A percentile compares a stretch with the other conserved stretches of the same genome.
Evolutionary conservation across 2,329 filamentous ascomycete genomes (phyloP).

Genomic region (Colletotrichum truncatum): DNA sequence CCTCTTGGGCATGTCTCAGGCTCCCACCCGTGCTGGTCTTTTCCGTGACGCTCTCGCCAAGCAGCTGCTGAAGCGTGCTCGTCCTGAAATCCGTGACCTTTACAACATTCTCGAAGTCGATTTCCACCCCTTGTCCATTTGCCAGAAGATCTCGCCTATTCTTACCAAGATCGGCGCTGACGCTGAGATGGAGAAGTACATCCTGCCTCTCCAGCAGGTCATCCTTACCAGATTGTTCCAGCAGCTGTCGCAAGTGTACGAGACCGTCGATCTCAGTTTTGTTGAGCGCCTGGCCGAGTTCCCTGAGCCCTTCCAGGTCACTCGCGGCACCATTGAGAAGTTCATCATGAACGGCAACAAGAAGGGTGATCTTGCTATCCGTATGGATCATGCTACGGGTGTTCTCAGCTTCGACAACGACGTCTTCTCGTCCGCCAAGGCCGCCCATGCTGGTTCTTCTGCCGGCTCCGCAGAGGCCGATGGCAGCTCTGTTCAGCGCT

Average conservation of each 20-base stretch:
- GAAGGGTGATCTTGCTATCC: constrained; percentile 97
- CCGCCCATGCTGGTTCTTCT: constrained; percentile 83
- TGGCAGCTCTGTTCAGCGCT: constrained; percentile 85
- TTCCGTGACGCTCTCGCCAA: constrained; percentile 98
- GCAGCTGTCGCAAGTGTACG: constrained; percentile 98
- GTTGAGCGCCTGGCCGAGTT: constrained; percentile 95
- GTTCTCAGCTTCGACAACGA: constrained; percentile 98
- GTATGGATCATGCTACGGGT: constrained; percentile 93
- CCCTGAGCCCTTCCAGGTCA: constrained; percentile 95
- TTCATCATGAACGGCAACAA: constrained; percentile 99
- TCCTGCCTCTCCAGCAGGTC: constrained; percentile 94
- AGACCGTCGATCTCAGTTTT: constrained; percentile 94
- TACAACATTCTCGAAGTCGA: constrained; percentile 99
- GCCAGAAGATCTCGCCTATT: constrained; percentile 98
- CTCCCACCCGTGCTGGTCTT: constrained; percentile 86
- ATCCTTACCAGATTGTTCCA: constrained; percentile 98
- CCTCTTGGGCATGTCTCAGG: constrained; percentile 89
- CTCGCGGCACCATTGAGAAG: constrained; percentile 92
- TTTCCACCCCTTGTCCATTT: constrained; percentile 98
- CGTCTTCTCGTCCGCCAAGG: constrained; percentile 97
- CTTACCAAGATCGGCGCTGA: constrained; percentile 92
- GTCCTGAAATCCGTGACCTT: constrained; percentile 93
- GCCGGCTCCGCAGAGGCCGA: constrained; percentile 90
- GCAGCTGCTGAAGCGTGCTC: constrained; percentile 89
- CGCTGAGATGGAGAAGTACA: constrained; percentile 96